Evolutionary conservation across 208 protist genomes (phyloP).

Genomic region (Trypanosoma avium): DNA sequence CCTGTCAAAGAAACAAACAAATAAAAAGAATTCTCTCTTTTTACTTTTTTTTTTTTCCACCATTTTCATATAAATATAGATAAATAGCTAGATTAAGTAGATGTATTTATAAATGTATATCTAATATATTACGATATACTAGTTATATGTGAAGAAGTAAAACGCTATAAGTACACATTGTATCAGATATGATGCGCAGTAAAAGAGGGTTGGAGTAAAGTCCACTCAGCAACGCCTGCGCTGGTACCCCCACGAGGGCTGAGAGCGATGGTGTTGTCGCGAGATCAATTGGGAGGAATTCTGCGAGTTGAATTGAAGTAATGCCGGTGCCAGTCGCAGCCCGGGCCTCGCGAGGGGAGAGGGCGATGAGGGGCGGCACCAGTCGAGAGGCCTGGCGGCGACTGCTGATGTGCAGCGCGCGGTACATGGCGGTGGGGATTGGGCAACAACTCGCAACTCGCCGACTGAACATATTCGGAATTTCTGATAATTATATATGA

Average conservation of each 20-base stretch:
- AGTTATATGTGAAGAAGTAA: slow-evolving; percentile 43
- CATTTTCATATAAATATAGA: neutral
- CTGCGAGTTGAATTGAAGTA: slow-evolving; percentile 29
- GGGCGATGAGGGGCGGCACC: slow-evolving; percentile 70
- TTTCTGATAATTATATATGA: neutral
- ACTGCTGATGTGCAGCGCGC: slow-evolving; percentile 69
- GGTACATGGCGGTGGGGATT: slow-evolving; percentile 82
- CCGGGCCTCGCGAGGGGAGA: slow-evolving; percentile 38
- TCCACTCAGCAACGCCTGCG: slow-evolving; percentile 46
- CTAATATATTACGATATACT: neutral
- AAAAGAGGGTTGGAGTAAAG: slow-evolving; percentile 64
- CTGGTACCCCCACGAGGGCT: slow-evolving; percentile 50
- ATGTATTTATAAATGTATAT: neutral
- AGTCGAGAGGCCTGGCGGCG: slow-evolving; percentile 72
- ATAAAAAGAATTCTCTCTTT: too few relatives aligned
- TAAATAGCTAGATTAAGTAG: neutral
- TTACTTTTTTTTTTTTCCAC: slow-evolving; percentile 17
- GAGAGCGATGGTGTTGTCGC: slow-evolving; percentile 40
- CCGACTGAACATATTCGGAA: slow-evolving; percentile 73
- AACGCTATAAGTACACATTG: slow-evolving; percentile 92
- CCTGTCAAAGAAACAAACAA: too few relatives aligned
- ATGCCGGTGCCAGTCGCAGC: slow-evolving; percentile 29
- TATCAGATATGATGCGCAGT: slow-evolving; percentile 85
- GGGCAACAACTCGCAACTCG: slow-evolving; percentile 69
- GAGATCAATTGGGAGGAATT: slow-evolving; percentile 39